These are phyloP conservation scores for Pseudozyma tsukubaensis DNA, from an alignment of 1,284 basidiomycete species.

Conservation along the genomic window DNA sequence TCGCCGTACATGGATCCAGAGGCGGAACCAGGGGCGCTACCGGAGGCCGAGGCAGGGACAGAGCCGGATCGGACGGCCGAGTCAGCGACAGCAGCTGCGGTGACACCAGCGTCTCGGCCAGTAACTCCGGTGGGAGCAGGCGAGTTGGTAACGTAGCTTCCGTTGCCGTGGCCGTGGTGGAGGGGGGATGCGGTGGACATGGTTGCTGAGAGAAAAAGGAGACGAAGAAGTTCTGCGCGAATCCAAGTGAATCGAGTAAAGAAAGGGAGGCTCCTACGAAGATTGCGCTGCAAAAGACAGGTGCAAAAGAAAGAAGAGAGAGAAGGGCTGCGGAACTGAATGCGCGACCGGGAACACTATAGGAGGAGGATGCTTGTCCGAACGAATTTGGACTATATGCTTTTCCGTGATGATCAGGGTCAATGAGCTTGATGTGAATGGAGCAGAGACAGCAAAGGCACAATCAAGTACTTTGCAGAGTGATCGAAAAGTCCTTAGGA, in stretches of 20 bases:
- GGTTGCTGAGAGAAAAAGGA: conserved; percentile 2
- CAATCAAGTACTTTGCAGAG: background rate
- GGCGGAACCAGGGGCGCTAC: conserved; percentile 48
- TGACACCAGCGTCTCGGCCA: conserved; percentile 41
- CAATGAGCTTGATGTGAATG: conserved; percentile 6
- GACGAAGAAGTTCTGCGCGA: background rate
- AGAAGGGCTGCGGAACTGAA: conserved; percentile 11
- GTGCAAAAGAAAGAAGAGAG: background rate
- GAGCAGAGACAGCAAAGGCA: conserved; percentile 1
- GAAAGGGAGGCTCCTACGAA: background rate
- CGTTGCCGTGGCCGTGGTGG: conserved; percentile 51
- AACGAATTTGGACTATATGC: conserved; percentile 9
- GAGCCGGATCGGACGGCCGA: conserved; percentile 48
- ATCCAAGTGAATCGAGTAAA: background rate
- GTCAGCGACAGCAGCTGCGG: conserved; percentile 40
- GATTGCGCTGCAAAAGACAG: background rate
- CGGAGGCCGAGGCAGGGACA: conserved; percentile 44
- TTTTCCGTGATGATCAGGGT: conserved; percentile 12
- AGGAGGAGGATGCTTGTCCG: conserved; percentile 26
- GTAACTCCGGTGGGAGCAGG: conserved; percentile 41
- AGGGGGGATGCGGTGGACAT: conserved; percentile 56
- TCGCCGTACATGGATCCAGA: conserved; percentile 53
- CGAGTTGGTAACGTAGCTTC: conserved; percentile 49
- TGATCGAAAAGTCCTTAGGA: background rate
- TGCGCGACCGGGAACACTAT: conserved; percentile 7